phyloP scores from a whole-genome alignment of 495 filamentous ascomycete species.

The Patellaria atrata region DNA sequence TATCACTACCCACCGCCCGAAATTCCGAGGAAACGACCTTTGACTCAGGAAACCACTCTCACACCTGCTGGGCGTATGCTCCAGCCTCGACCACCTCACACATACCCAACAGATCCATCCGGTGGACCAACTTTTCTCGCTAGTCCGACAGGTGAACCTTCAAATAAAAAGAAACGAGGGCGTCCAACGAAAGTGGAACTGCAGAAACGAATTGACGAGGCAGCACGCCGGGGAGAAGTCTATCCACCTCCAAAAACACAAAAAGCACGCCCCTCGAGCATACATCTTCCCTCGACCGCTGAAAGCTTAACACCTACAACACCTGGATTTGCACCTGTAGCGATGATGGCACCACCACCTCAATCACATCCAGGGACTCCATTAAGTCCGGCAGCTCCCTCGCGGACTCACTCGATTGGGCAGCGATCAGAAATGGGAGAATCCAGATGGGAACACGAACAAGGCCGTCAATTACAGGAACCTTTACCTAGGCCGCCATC shows the following conservation, averaged over 20 bases:
- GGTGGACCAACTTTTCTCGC: constrained; percentile 13
- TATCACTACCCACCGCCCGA: constrained; percentile 18
- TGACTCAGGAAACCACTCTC: constrained; percentile 12
- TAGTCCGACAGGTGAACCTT: constrained; percentile 17
- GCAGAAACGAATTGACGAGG: constrained; percentile 18
- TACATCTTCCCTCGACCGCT: no score
- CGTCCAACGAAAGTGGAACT: constrained; percentile 28
- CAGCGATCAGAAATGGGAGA: no score
- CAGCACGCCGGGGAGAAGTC: constrained; percentile 14
- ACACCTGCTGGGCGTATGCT: constrained; percentile 20
- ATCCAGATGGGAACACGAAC: no score
- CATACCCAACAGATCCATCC: constrained; percentile 12
- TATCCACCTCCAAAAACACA: constrained; percentile 15
- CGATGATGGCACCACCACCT: constrained; percentile 2
- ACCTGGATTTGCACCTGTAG: constrained; percentile 3
- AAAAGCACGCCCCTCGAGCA: constrained; percentile 5
- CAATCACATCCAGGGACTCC: no score
- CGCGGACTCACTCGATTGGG: no score
- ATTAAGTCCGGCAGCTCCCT: no score
- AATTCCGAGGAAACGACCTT: constrained; percentile 17
- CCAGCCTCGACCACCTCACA: constrained; percentile 20
- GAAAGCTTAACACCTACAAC: no score
- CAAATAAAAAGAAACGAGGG: constrained; percentile 39
- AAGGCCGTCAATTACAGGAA: no score
- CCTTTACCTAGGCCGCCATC: no score